phyloP scores from a whole-genome alignment of 169 alveolate species.

The Eimeria necatrix region DNA sequence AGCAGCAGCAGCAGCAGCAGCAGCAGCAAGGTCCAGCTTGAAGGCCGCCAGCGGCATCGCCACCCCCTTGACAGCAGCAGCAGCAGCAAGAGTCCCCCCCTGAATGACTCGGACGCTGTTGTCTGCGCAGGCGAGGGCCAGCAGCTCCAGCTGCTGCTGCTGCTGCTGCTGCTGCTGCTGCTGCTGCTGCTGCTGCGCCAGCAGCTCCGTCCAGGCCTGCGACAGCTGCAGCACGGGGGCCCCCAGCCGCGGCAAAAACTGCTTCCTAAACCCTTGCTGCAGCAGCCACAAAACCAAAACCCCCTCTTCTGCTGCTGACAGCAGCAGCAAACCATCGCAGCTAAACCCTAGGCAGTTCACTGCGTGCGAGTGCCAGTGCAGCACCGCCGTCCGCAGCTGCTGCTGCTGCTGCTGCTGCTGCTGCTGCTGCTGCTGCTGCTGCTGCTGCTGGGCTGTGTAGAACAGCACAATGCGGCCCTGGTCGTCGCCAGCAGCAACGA shows the following conservation, averaged over 20 bases:
- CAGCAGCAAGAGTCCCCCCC: not conserved
- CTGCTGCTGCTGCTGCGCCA: not conserved
- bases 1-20: slow-evolving; percentile 15
- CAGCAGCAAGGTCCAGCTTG: not conserved
- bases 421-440: slow-evolving; percentile 52
- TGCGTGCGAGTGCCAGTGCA: slow-evolving; percentile 92
- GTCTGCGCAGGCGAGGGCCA: slow-evolving; percentile 73
- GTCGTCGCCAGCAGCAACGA: slow-evolving; percentile 62
- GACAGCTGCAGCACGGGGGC: slow-evolving; percentile 81
- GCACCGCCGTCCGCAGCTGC: slow-evolving; percentile 29
- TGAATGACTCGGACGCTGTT: slow-evolving; percentile 67
- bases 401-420: slow-evolving; percentile 53
- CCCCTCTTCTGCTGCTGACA: slow-evolving; percentile 92
- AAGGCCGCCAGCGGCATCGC: slow-evolving; percentile 65
- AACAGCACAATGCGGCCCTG: slow-evolving; percentile 63
- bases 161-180: not conserved
- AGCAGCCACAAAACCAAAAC: slow-evolving; percentile 92
- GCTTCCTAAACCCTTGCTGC: slow-evolving; percentile 84
- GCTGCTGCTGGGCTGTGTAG: slow-evolving; percentile 23
- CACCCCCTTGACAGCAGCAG: slow-evolving; percentile 22
- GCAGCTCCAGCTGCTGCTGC: not conserved
- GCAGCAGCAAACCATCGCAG: slow-evolving; percentile 85
- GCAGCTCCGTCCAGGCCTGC: not conserved
- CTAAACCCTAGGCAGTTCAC: slow-evolving; percentile 86
- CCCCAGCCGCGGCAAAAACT: slow-evolving; percentile 90